Base-by-base conservation (phyloP, 1,284 basidiomycete species). In the Ustilago crameri region DNA sequence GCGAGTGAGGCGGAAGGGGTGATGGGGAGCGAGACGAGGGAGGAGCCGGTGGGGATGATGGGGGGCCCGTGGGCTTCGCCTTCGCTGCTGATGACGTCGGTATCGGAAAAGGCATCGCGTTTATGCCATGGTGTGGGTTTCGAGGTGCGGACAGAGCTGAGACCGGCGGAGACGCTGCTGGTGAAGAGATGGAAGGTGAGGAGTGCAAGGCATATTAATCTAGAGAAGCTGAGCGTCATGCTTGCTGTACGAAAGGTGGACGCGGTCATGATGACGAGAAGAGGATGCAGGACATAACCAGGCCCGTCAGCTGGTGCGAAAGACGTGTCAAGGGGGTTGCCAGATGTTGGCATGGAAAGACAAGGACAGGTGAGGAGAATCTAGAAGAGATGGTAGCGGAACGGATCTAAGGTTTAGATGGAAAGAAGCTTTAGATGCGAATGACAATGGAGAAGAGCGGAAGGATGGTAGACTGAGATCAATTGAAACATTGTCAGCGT, bases 21-120 rank as follows among this genome's bases (percentile, higher is more conserved):
- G 26, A 82, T 64, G 38, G 61, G 64, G 1, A 82, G 50, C 14
- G 64, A 68, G 32, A 68, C 65, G 30, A 80, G 54, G 0, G 48
- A 34, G 3, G 79, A 44, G 9, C 79, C 79, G 0, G 38, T 43
- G 0, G 81, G 78, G 9, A 78, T 44, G 15, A 38, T 42, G 14
- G 71, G 63, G 0, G 32, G 23, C 1, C 42, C 43, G 60, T 82
- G 79, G 17, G 46, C 40, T 37, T 76, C 68, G 35, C 76, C 76
- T 30, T 76, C 74, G 41, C 43, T 72, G 58, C 45, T 58, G 47
- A 57, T 34, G 9, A 37, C 26, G 37, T 71, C 68, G 18, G 51
- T 50, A 30, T 71, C 58, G 20, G 57, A 51, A 35, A 71, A 71
- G 2, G 68, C 68, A 58, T 71, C 68, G 10, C 68, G 62, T 30